These are phyloP conservation scores for Backusella tuberculispora DNA, from an alignment of 192 early-diverging fungal genomes.

Conservation along the genomic window DNA sequence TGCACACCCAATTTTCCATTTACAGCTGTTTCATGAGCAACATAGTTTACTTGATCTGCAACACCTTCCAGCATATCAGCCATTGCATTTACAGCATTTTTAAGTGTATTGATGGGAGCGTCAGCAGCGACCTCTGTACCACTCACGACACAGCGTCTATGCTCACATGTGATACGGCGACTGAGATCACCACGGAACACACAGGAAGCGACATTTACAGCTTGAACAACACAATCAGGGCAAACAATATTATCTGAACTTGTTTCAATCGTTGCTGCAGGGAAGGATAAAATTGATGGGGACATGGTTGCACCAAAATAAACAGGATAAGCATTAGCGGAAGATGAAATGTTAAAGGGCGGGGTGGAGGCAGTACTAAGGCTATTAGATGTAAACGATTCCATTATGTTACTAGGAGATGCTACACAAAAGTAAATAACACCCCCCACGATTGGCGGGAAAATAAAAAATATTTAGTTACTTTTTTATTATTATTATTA, in stretches of 20 bases:
- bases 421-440: constrained; percentile 3
- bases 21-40: constrained; percentile 70
- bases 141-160: constrained; percentile 39
- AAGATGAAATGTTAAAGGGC: constrained; percentile 35
- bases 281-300: constrained; percentile 20
- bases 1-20: constrained; percentile 79
- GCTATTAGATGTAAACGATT: constrained; percentile 12
- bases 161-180: constrained; percentile 48
- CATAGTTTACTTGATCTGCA: constrained; percentile 64
- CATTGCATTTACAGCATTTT: constrained; percentile 61
- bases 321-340: constrained; percentile 33
- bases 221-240: constrained; percentile 50
- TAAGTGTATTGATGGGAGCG: constrained; percentile 47
- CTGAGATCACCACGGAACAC: constrained; percentile 51
- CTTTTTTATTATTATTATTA: constrained; percentile 17
- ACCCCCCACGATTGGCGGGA: constrained; percentile 2
- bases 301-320: constrained; percentile 29
- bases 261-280: constrained; percentile 29
- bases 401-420: constrained; percentile 15
- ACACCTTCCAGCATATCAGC: constrained; percentile 62
- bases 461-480: background rate
- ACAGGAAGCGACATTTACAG: constrained; percentile 50
- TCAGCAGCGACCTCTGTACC: constrained; percentile 18
- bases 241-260: constrained; percentile 45
- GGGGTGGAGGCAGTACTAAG: constrained; percentile 23